phyloP scores from a whole-genome alignment of 805 yeast species.

The Pichia nanzhaoensis region DNA sequence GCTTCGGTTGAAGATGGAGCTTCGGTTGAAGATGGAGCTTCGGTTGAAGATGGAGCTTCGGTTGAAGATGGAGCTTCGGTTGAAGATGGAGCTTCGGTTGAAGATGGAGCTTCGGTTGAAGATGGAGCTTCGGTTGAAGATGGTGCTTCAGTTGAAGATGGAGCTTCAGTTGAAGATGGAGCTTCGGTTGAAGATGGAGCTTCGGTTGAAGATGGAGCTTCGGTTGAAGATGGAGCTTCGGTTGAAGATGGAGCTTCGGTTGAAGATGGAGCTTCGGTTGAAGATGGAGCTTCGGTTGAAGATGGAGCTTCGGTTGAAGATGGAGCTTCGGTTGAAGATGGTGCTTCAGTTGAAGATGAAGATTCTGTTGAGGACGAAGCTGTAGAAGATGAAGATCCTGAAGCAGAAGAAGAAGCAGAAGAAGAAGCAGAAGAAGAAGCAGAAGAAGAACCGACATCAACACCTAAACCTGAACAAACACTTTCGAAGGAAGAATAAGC shows the following conservation, averaged over 20 bases:
- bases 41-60: conserved; percentile 14
- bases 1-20: no score
- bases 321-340: conserved; percentile 23
- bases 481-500: conserved; percentile 56
- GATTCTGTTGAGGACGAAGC: conserved; percentile 26
- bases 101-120: conserved; percentile 19
- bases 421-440: conserved; percentile 26
- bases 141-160: conserved; percentile 25
- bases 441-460: conserved; percentile 21
- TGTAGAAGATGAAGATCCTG: conserved; percentile 30
- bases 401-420: conserved; percentile 27
- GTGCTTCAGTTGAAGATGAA: no score
- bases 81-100: conserved; percentile 10
- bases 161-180: no score
- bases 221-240: no score
- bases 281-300: conserved; percentile 10
- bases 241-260: conserved; percentile 14
- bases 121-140: conserved; percentile 20
- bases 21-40: no score
- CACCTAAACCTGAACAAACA: conserved; percentile 45
- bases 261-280: conserved; percentile 6
- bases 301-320: conserved; percentile 19
- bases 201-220: no score
- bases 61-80: conserved; percentile 8
- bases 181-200: no score